Conservation (phyloP, 768 basidiomycete species). For the Termitomyces sp. region DNA sequence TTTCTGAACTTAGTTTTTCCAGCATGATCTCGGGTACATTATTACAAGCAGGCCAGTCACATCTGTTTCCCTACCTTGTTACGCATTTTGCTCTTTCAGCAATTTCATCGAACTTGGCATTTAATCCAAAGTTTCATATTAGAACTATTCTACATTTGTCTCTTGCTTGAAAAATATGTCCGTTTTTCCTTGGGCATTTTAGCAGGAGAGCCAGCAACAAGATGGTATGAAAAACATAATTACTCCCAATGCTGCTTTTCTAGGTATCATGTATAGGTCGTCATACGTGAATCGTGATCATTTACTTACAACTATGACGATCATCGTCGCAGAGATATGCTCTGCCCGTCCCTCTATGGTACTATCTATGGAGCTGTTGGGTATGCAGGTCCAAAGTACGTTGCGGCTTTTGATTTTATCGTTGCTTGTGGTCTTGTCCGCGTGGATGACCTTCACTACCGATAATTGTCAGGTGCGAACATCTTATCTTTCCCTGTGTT, state of each 20-base stretch:
- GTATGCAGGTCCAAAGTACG: slow-evolving; percentile 83
- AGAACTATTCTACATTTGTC: too few species aligned
- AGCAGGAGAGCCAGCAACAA: slow-evolving; percentile 82
- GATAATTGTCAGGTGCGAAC: slow-evolving; percentile 73
- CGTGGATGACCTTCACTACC: slow-evolving; percentile 92
- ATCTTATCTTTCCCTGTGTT: neutral
- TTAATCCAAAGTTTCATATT: slow-evolving; percentile 70
- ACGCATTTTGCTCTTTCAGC: slow-evolving; percentile 34
- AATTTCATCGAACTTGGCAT: slow-evolving; percentile 84
- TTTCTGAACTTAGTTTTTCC: slow-evolving; percentile 42
- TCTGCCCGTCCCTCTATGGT: slow-evolving; percentile 80
- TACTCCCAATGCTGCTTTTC: neutral
- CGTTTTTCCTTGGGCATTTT: slow-evolving; percentile 75
- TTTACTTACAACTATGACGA: slow-evolving; percentile 87
- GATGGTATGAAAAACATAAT: slow-evolving; percentile 47
- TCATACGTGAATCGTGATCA: slow-evolving; percentile 74
- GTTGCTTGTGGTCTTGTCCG: slow-evolving; percentile 91
- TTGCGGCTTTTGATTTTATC: slow-evolving; percentile 79
- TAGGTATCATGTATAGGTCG: slow-evolving; percentile 48
- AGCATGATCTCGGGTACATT: slow-evolving; percentile 78
- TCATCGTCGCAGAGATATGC: slow-evolving; percentile 90
- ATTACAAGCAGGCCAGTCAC: slow-evolving; percentile 53
- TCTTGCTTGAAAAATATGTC: slow-evolving; percentile 38
- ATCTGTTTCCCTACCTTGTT: neutral
- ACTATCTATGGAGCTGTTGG: slow-evolving; percentile 95